These are phyloP conservation scores for Apocynum venetum DNA, from an alignment of 257 asterid genomes.

Conservation along the genomic window DNA sequence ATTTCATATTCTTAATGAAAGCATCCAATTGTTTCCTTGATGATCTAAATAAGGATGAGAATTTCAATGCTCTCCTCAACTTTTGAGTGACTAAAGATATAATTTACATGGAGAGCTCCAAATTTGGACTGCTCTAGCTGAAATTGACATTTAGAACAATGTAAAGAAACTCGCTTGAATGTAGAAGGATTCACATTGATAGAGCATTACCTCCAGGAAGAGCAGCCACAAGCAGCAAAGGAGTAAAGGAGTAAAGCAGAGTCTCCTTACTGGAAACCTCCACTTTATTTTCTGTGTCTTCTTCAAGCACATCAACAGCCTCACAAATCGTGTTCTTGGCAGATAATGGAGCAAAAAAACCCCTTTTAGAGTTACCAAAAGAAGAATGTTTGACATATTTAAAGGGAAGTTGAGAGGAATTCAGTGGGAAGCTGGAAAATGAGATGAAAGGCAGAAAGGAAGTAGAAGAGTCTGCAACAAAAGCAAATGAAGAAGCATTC, in stretches of 20 bases:
- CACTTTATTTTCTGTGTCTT: conserved; percentile 11
- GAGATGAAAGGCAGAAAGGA: conserved; percentile 21
- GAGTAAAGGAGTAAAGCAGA: conserved; percentile 52
- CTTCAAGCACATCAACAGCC: conserved; percentile 12
- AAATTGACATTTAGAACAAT: background rate
- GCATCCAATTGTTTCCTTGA: background rate
- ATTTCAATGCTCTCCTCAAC: background rate
- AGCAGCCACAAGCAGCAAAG: conserved; percentile 54
- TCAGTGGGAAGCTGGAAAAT: conserved; percentile 16
- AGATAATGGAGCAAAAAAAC: conserved; percentile 24
- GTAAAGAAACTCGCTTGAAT: too few relatives aligned
- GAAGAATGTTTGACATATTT: conserved; percentile 7
- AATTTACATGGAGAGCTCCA: too few relatives aligned
- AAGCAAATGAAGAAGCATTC: conserved; percentile 43
- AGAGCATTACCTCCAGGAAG: conserved; percentile 77
- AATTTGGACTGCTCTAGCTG: background rate
- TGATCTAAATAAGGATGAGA: background rate
- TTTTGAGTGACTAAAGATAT: background rate
- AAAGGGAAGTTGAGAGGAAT: conserved; percentile 9
- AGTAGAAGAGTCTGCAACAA: conserved; percentile 29
- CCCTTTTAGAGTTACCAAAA: conserved; percentile 9
- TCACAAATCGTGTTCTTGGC: conserved; percentile 20
- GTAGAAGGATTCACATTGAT: background rate
- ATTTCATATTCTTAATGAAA: background rate
- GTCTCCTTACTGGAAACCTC: conserved; percentile 33